Evolutionary conservation across 345 rosid genomes (phyloP), one percentile per base, ranked within the genome.

Genomic region (Boechera stricta): DNA sequence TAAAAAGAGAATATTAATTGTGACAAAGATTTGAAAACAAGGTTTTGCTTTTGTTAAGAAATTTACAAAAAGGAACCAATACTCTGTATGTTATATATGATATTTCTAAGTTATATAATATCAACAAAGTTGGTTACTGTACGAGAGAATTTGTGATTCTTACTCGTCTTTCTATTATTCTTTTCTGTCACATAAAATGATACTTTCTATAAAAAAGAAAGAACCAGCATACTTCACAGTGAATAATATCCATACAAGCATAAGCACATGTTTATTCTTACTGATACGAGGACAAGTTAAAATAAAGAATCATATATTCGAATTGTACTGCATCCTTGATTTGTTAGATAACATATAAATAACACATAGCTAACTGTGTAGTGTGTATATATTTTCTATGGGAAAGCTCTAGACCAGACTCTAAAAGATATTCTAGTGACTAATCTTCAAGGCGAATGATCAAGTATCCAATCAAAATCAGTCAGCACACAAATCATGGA

Each of bases 151-250:
- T 26, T 26, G 39, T 68, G 63, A 60, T 68, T 31, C 57, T 61
- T 15, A 41, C 28, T 76, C 70, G 51, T 69, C 57, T 42, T 61
- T 10, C 21, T 35, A 1, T 48, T 49, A 48, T 39, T 59, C 67
- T 60, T n/a, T 57, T 35, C 39, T 51, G 71, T 33, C 63, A 60
- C 57, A 44, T 32, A 33, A 26, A 42, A 8, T 21, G 41, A 41
- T 41, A 53, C 41, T 42, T 51, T 15, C 48, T 18, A 75, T 16
- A 5, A 26, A 15, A 41, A 13, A 33, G 15, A 47, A 70, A 35
- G 53, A 35, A 77, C 28, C 76, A 70, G 41, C 29, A 55, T 63
- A 77, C 16, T 33, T 64, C 49, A 60, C 57, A 61, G 45, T 44
- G 12, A 53, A 62, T 33, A 44, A 60, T 52, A 42, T 42, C 75